phyloP scores from a whole-genome alignment of 345 rosid genomes.

The Corymbia maculata region DNA sequence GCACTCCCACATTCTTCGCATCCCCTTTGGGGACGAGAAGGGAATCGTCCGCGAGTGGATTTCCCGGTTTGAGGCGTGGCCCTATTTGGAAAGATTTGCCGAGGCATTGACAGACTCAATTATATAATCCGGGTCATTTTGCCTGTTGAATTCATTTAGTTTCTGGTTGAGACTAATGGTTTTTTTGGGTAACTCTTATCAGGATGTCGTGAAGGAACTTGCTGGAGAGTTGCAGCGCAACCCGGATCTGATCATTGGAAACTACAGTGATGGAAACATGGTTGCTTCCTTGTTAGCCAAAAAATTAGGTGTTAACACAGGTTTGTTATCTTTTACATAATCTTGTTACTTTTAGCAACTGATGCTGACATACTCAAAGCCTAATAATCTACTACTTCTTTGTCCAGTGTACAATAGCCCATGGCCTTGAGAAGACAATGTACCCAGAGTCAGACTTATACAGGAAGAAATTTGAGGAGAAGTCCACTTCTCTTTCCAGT shows the following conservation, averaged over 20 bases:
- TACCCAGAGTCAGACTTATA: conserved; percentile 83
- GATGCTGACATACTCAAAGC: neutral
- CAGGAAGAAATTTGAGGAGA: conserved; percentile 78
- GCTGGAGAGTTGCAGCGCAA: conserved; percentile 75
- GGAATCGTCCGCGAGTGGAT: no score
- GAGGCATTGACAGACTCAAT: no score
- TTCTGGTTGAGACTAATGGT: neutral
- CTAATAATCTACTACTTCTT: neutral
- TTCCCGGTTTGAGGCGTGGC: no score
- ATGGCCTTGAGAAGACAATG: conserved; percentile 87
- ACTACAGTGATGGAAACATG: conserved; percentile 90
- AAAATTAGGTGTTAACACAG: conserved; percentile 87
- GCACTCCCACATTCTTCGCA: no score
- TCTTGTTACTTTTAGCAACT: neutral
- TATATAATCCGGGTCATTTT: no score
- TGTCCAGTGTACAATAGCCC: conserved; percentile 84
- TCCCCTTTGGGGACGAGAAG: no score
- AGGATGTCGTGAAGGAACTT: conserved; percentile 78
- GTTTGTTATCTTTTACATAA: conserved; percentile 15
- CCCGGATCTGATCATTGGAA: conserved; percentile 88
- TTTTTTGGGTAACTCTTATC: neutral
- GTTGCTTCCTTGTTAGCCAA: conserved; percentile 77
- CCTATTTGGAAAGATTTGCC: no score
- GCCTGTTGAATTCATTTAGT: neutral
- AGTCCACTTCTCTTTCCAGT: conserved; percentile 93